Conservation (phyloP, 192 early-diverging fungal species). For the Backusella psychrophila region DNA sequence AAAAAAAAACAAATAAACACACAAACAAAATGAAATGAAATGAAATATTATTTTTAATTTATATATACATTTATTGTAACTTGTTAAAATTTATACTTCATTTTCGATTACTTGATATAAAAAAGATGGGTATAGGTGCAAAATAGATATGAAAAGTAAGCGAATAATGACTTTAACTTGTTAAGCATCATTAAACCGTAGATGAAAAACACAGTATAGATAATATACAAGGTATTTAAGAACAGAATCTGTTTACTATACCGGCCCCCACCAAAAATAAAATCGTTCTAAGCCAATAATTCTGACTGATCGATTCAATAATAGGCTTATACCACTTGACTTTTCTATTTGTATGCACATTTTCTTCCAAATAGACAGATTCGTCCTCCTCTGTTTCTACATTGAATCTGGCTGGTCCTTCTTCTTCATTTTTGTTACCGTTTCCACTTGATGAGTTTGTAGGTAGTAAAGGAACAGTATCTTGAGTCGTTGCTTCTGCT, state of each 20-base stretch:
- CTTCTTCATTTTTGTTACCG: neutral
- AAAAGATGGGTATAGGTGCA: neutral
- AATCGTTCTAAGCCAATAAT: slow-evolving; percentile 1
- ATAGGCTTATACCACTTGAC: neutral
- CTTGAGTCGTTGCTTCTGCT: slow-evolving; percentile 2
- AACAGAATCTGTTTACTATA: slow-evolving; percentile 5
- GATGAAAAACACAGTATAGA: neutral
- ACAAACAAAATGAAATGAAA: neutral
- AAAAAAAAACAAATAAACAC: neutral
- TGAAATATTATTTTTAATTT: neutral
- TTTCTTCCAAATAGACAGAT: neutral
- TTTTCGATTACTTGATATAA: neutral
- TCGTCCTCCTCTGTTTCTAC: neutral
- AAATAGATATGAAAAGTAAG: neutral
- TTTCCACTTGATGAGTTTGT: neutral
- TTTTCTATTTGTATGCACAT: slow-evolving; percentile 6
- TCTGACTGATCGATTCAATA: neutral
- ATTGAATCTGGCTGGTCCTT: neutral
- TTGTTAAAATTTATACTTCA: neutral
- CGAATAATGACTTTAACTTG: neutral
- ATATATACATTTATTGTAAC: slow-evolving; percentile 1
- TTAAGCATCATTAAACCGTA: neutral
- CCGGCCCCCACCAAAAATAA: neutral
- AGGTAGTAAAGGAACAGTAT: slow-evolving; percentile 20
- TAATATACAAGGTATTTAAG: slow-evolving; percentile 7